Percentiles rank a stretch among this genome's conserved stretches.
Conservation (phyloP, 768 basidiomycete genomes). For the Hygrocybe punicea region DNA sequence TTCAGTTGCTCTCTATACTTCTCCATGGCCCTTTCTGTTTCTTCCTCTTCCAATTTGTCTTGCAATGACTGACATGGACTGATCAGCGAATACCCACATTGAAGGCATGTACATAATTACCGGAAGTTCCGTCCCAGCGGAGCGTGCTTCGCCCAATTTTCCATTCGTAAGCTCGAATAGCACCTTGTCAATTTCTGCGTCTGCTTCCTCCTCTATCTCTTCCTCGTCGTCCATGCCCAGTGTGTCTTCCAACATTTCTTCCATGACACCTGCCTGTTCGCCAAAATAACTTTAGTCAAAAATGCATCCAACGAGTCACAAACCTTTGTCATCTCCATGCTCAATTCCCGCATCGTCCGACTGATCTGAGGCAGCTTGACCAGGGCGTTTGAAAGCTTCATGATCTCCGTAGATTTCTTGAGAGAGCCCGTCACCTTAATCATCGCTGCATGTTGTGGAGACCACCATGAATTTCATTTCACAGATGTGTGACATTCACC, state of each 20-base stretch:
- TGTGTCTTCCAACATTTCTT: slow-evolving; percentile 96
- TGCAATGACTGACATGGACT: slow-evolving; percentile 46
- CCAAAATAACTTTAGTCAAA: background rate
- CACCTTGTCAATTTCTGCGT: slow-evolving; percentile 95
- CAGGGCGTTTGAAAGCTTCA: slow-evolving; percentile 94
- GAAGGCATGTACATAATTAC: slow-evolving; percentile 38
- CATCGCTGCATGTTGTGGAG: slow-evolving; percentile 59
- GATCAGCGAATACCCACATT: slow-evolving; percentile 4
- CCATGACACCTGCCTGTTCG: slow-evolving; percentile 90
- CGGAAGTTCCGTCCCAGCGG: slow-evolving; percentile 67
- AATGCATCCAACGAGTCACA: slow-evolving; percentile 9
- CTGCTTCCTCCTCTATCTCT: slow-evolving; percentile 93
- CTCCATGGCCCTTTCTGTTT: slow-evolving; percentile 85
- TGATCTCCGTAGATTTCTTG: slow-evolving; percentile 97
- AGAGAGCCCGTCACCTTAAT: slow-evolving; percentile 95
- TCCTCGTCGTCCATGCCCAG: slow-evolving; percentile 91
- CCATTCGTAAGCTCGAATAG: slow-evolving; percentile 93
- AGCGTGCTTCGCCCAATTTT: slow-evolving; percentile 83
- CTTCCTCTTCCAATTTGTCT: slow-evolving; percentile 69
- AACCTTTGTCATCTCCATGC: slow-evolving; percentile 99
- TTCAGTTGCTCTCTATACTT: slow-evolving; percentile 86
- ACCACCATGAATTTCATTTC: background rate
- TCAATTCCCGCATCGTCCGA: slow-evolving; percentile 94
- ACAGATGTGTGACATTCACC: slow-evolving; percentile 23
- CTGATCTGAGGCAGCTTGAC: slow-evolving; percentile 91